Evolutionary conservation across 768 basidiomycete genomes (phyloP), one percentile per base, ranked within the genome.

Genomic region (Cantharellus anzutake): DNA sequence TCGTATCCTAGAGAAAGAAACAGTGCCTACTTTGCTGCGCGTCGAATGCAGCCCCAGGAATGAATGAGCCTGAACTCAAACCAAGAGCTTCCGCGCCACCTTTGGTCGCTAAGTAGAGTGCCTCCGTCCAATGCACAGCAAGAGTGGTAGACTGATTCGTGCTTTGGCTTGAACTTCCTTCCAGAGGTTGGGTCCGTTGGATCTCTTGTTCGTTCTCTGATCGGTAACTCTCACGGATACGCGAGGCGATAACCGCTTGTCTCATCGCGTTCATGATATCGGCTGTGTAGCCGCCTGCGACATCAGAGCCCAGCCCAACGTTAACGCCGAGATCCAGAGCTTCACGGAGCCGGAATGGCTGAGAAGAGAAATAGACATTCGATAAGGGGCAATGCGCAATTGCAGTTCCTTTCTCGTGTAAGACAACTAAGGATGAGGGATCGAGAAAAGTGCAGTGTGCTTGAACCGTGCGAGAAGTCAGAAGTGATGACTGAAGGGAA

Each of bases 341-440:
- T 60, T 69, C 70, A 38, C 62, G 62, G 4, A 65, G 51, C 0
- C 62, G 64, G 14, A 68, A 57, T 7, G 63, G 60, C 2, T 62
- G 65, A n/a, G 63, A 76, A 0, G 86, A 90, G 69, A 93, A 90
- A 70, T 93, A 94, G 2, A 79, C 76, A 66, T 94, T 93, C 0
- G 89, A 91, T 7, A 94, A 73, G 0, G 91, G 91, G 68, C 91
- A 94, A 65, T 90, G 87, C 0, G 90, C 86, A 29, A 93, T 73
- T 2, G 85, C 74, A 0, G 82, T 79, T 14, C 80, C 78, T 37
- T 67, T 68, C 2, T 63, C 62, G 1, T 73, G 71, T 7, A 92
- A 71, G 16, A 73, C 75, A 0, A 71, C 67, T 5, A 90, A 73
- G 41, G 80, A 74, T 0, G 74, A 68, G 0, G 68, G 58, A n/a